Evolutionary conservation across 768 basidiomycete genomes (phyloP), one percentile per base, ranked within the genome.

Genomic region (Termitomyces sp.): DNA sequence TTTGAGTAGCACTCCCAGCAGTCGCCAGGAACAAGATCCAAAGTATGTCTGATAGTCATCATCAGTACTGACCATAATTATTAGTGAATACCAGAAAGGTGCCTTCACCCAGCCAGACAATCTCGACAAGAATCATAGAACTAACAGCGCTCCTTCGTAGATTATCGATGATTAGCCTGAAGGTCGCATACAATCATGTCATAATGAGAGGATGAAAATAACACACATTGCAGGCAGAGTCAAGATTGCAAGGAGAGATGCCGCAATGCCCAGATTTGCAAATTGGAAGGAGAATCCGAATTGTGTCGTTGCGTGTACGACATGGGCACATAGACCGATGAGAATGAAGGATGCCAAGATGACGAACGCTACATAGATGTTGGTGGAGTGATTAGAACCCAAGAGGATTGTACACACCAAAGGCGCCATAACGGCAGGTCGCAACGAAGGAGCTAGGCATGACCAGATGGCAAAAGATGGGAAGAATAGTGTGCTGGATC

Each of bases 11-110:
- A 7, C 67, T 63, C 7, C 69, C 73, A 6, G 71, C 80, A 47
- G 70, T 71, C 12, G 77, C 64, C 39, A 81, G 69, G 77, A 78
- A 81, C 52, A 81, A 57, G 42, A 81, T 66, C 76, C 77, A 81
- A 6, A 81, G 72, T 53, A 78, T 63, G 50, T 64, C 79, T 78
- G 62, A 22, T n/a, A 42, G 7, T 42, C 6, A 50, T 42, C 4
- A 30, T 55, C 9, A 54, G 27, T 12, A 27, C 34, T 30, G n/a
- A 20, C n/a, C n/a, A 42, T 22, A 20, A 52, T 24, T 48, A 34
- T n/a, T 2, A 31, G 33, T 20, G 15, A 16, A 33, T 1, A 33
- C 42, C n/a, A 65, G 41, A 20, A 41, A 41, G n/a, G n/a, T n/a
- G 18, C n/a, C n/a, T 72, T 44, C 57, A 79, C 79, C 68, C 33